These are phyloP conservation scores for Candida germanica DNA, from an alignment of 805 yeast genomes.

Conservation along the genomic window DNA sequence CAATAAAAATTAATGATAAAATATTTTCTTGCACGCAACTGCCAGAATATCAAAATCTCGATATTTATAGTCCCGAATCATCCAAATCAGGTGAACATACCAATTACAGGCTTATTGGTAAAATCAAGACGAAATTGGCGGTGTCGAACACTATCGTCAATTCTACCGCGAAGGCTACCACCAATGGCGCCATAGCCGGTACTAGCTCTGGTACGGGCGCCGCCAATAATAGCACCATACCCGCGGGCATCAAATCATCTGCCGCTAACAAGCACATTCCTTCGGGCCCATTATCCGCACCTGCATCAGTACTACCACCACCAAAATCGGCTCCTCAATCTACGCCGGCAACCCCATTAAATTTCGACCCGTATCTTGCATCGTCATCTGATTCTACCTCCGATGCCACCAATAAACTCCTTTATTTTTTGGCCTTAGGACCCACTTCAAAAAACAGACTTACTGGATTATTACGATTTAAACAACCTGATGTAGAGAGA, in stretches of 20 bases:
- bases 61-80: constrained; percentile 20
- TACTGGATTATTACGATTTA: constrained; percentile 1
- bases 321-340: too few species aligned
- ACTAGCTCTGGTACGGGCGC: background rate
- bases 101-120: constrained; percentile 24
- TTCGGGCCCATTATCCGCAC: too few species aligned
- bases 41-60: constrained; percentile 36
- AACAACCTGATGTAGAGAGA: constrained; percentile 12
- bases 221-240: background rate
- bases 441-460: constrained; percentile 31
- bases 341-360: constrained; percentile 13
- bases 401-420: constrained; percentile 23
- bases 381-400: constrained; percentile 8
- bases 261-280: too few species aligned
- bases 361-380: constrained; percentile 13
- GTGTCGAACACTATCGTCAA: constrained; percentile 1
- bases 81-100: too few species aligned
- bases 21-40: constrained; percentile 31
- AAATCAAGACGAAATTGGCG: constrained; percentile 16
- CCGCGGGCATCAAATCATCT: too few species aligned
- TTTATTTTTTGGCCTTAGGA: constrained; percentile 48
- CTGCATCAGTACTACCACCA: too few species aligned
- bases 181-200: too few species aligned
- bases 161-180: background rate
- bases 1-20: constrained; percentile 25